Conservation (phyloP, 2,329 filamentous ascomycete species). For the Fusarium temperatum region DNA sequence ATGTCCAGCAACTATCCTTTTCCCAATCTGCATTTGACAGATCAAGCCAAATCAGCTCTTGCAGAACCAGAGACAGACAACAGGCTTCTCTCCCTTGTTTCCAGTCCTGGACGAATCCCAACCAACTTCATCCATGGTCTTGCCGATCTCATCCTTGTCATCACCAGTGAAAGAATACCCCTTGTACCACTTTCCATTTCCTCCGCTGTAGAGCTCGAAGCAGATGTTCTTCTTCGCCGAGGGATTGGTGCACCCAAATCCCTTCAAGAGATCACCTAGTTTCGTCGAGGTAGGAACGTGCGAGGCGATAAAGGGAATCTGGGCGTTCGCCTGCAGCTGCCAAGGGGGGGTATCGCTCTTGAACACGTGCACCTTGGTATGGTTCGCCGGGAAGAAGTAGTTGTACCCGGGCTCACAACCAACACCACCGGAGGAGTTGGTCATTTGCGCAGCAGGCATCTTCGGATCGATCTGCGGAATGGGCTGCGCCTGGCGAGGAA, state of each 20-base stretch:
- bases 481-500: slow-evolving; percentile 52
- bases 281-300: slow-evolving; percentile 63
- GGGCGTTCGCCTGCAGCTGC: slow-evolving; percentile 55
- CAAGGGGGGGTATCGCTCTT: slow-evolving; percentile 61
- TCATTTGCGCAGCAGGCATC: slow-evolving; percentile 63
- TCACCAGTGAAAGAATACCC: slow-evolving; percentile 62
- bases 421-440: slow-evolving; percentile 65
- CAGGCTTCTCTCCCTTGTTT: slow-evolving; percentile 57
- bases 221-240: slow-evolving; percentile 63
- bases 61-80: slow-evolving; percentile 69
- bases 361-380: slow-evolving; percentile 69
- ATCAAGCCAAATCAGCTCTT: slow-evolving; percentile 52
- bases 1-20: background rate
- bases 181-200: slow-evolving; percentile 67
- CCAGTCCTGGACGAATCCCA: slow-evolving; percentile 65
- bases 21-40: background rate
- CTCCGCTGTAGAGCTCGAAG: slow-evolving; percentile 64
- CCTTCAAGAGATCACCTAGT: slow-evolving; percentile 64
- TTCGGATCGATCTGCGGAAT: slow-evolving; percentile 54
- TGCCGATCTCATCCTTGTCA: slow-evolving; percentile 57
- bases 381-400: slow-evolving; percentile 66
- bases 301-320: slow-evolving; percentile 58
- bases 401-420: slow-evolving; percentile 71
- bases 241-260: slow-evolving; percentile 65
- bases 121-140: slow-evolving; percentile 64